Evolutionary conservation across 1,284 basidiomycete genomes (phyloP).

Genomic region (Pterulicium gracile): DNA sequence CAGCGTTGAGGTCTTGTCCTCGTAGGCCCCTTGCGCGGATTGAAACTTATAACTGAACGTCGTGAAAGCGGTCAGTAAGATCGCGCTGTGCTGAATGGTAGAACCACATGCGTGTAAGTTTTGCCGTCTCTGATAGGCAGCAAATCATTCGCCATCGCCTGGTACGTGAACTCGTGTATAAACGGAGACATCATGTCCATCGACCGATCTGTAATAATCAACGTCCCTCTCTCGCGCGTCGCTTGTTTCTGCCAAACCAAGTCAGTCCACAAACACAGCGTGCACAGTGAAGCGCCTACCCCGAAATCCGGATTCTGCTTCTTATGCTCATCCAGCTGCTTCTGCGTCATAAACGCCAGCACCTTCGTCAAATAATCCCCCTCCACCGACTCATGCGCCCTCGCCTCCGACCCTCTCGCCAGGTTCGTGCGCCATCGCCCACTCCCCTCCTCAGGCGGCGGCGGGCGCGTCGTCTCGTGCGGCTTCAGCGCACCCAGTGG

Average conservation of each 20-base stretch:
- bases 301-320: conserved; percentile 79
- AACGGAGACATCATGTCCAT: conserved; percentile 92
- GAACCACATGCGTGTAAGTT: conserved; percentile 65
- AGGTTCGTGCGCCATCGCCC: conserved; percentile 65
- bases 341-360: conserved; percentile 77
- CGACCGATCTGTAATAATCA: conserved; percentile 91
- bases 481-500: conserved; percentile 83
- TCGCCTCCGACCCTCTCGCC: conserved; percentile 52
- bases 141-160: conserved; percentile 96
- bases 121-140: conserved; percentile 81
- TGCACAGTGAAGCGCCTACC: conserved; percentile 27
- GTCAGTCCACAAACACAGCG: conserved; percentile 1
- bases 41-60: conserved; percentile 74
- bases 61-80: conserved; percentile 2
- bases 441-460: conserved; percentile 51
- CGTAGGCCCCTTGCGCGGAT: conserved; percentile 68
- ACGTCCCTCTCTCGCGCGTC: conserved; percentile 63
- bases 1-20: conserved; percentile 80
- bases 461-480: conserved; percentile 42
- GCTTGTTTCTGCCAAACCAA: conserved; percentile 50
- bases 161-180: conserved; percentile 97
- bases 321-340: conserved; percentile 78
- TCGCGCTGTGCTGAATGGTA: background rate
- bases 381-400: conserved; percentile 55
- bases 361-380: conserved; percentile 68